Evolutionary conservation across 768 basidiomycete species (phyloP), one percentile per base, ranked within the genome.

Genomic region (Amanita pseudoporphyria): DNA sequence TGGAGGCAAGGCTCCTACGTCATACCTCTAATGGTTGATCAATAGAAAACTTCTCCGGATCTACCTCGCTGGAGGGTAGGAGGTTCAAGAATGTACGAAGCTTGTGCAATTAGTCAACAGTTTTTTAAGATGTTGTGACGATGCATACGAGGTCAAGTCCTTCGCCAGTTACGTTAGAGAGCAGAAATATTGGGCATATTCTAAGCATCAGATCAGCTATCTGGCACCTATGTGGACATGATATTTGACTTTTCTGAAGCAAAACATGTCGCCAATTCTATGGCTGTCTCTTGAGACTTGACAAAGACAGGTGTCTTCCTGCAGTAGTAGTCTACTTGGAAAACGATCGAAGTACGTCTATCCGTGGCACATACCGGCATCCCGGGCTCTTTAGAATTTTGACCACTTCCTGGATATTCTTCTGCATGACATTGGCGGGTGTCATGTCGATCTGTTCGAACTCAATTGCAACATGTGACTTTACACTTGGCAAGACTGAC

Each of bases 131-230:
- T 24, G 12, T 37, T 24, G 51, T 4, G 56, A 30, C n/a, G 21
- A 5, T 24, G 30, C 76, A 41, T 56, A 91, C 84, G 56, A 77
- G 73, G 58, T 89, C 82, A 9, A 95, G 77, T 3, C 93, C 91
- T 56, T 88, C 79, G n/a, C 94, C 95, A 1, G 91, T 94, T 12
- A 96, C 90, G 62, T 97, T 98, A 3, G 93, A 96, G 18, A 94
- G 71, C 60, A 85, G 84, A 67, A 95, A 94, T 52, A 95, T 82
- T 0, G 93, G 93, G 58, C 90, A 93, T 60, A 95, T 62, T 61
- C 90, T 93, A 43, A n/a, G 38, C 49, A 30, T 33, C 38, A n/a
- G 52, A 33, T 35, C 22, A 58, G 37, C 53, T 45, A 28, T 16
- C 16, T 47, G 38, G 38, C 28, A 33, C 40, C 31, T 32, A 21